Evolutionary conservation across 441 rosid species (phyloP).

Genomic region (Pelargonium myrrhifolium): DNA sequence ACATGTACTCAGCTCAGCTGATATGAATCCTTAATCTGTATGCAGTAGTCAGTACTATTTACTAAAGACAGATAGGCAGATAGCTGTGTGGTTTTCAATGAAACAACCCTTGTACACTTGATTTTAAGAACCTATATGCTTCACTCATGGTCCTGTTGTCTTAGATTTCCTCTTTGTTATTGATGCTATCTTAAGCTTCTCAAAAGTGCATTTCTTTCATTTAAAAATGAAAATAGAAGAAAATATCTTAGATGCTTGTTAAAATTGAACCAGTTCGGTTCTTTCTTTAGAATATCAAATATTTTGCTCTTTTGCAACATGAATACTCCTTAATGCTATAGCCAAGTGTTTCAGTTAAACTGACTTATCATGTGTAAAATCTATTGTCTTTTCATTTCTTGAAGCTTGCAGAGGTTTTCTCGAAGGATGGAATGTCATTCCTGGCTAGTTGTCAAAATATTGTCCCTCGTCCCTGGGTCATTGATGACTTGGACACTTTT

Average conservation of each 20-base stretch:
- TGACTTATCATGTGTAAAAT: slow-evolving; percentile 2
- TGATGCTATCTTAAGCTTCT: slow-evolving; percentile 1
- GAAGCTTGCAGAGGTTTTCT: slow-evolving; percentile 89
- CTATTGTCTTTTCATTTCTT: slow-evolving; percentile 17
- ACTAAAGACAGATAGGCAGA: neutral
- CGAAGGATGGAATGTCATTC: slow-evolving; percentile 90
- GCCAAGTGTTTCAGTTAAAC: slow-evolving; percentile 8
- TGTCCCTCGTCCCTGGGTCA: slow-evolving; percentile 88
- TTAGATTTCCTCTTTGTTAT: neutral
- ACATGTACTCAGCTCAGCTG: neutral
- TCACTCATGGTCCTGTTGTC: neutral
- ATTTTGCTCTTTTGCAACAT: slow-evolving; percentile 3
- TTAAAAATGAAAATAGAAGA: neutral
- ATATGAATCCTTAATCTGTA: neutral
- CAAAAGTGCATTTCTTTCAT: neutral
- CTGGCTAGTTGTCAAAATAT: slow-evolving; percentile 80
- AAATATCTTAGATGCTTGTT: neutral
- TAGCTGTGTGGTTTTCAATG: neutral
- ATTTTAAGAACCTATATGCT: neutral
- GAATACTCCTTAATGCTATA: neutral
- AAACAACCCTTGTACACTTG: too few relatives aligned
- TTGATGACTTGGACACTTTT: slow-evolving; percentile 82
- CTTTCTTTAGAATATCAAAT: neutral
- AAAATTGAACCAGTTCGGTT: neutral
- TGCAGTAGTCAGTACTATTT: slow-evolving; percentile 10